Base-by-base conservation (phyloP, 2,329 filamentous ascomycete species). In the Exserohilum rostratum region DNA sequence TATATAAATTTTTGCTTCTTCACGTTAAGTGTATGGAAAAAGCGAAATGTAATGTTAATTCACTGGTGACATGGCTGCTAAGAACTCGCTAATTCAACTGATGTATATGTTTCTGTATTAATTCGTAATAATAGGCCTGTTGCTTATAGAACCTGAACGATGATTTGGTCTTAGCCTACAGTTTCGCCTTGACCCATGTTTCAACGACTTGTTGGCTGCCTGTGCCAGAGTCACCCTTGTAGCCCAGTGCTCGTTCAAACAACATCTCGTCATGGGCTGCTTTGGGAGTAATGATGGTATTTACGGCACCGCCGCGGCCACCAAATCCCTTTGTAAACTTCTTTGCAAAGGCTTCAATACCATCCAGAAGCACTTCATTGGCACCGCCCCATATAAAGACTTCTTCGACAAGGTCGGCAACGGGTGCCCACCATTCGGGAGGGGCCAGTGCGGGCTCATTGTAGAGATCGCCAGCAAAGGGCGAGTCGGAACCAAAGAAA, bases 311-410 rank as follows among this genome's bases (percentile, higher is more conserved):
- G 12, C 68, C 70, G 12, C 59, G 62, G 2, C 57, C 55, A 2
- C 70, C 64, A 57, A 74, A 74, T 5, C 76, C 76, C 29, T 75
- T 71, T 60, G 77, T 76, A 22, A 86, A 74, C 51, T 77, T 82
- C 42, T 71, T 67, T 18, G 75, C 76, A 58, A 86, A 80, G 17
- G 79, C 77, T 44, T 77, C 65, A 45, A 88, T 85, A 12, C 80
- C 77, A 59, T 86, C 85, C 30, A 85, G 70, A 22, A 87, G 57
- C 12, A 86, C 74, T 71, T 88, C 85, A 44, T 82, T 79, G 1
- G 75, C 79, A 0, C 85, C 86, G 1, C 76, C 82, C 58, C 81
- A 80, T 5, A 87, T 75, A 20, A 86, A 63, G 1, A 86, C 73
- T 37, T 80, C 76, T 17, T 77, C 72, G 3, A 83, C 70, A 2